Evolutionary conservation across 345 rosid genomes (phyloP).

Genomic region (Pistacia integerrima): DNA sequence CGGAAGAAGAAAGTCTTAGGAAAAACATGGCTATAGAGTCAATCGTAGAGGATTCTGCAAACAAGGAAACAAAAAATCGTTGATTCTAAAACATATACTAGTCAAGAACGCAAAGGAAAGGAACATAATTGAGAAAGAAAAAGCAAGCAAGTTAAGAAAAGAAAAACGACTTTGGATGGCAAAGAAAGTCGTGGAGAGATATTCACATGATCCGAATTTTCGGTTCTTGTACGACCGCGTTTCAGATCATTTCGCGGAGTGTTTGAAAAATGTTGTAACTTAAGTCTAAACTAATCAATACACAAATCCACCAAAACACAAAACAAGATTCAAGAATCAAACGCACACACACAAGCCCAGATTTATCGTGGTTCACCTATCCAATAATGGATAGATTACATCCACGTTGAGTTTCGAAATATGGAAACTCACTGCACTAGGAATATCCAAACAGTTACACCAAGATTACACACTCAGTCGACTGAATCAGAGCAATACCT

Average conservation of each 20-base stretch:
- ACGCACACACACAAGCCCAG: no score
- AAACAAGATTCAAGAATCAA: no score
- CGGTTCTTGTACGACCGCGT: slow-evolving; percentile 52
- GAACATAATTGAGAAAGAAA: slow-evolving; percentile 34
- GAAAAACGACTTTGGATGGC: slow-evolving; percentile 43
- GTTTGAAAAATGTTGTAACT: slow-evolving; percentile 21
- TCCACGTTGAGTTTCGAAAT: no score
- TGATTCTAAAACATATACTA: slow-evolving; percentile 14
- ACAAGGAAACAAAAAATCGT: not conserved
- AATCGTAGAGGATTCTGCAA: not conserved
- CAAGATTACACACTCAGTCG: no score
- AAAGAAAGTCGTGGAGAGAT: slow-evolving; percentile 36
- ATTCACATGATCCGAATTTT: slow-evolving; percentile 48
- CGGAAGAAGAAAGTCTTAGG: not conserved
- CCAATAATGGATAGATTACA: no score
- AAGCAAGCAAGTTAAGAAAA: slow-evolving; percentile 43
- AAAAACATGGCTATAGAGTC: not conserved
- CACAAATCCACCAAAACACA: no score
- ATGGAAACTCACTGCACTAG: no score
- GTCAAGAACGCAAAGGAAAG: slow-evolving; percentile 22
- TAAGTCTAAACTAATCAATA: no score
- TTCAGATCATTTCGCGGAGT: slow-evolving; percentile 49
- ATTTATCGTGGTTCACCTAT: no score
- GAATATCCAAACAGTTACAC: no score
- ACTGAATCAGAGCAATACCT: no score